phyloP scores from a whole-genome alignment of 768 basidiomycete species.

The Boletus fagicola region DNA sequence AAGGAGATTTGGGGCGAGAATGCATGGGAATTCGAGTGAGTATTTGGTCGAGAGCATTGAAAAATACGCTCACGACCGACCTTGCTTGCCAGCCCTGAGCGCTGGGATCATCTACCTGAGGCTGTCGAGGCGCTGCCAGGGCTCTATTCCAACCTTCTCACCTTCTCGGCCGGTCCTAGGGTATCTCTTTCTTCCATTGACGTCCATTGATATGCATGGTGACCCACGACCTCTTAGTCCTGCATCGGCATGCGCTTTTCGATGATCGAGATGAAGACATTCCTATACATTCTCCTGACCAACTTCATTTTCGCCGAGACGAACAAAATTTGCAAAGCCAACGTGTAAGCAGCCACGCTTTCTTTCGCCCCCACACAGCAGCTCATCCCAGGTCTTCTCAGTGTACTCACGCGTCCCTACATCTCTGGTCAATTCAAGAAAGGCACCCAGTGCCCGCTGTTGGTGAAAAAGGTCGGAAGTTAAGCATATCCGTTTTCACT shows the following conservation, averaged over 20 bases:
- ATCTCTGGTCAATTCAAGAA: conserved; percentile 49
- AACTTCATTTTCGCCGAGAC: conserved; percentile 60
- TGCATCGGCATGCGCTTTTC: conserved; percentile 84
- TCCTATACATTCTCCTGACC: conserved; percentile 67
- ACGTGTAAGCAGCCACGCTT: conserved; percentile 48
- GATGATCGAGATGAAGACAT: conserved; percentile 78
- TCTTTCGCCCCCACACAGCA: neutral
- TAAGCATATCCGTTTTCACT: conserved; percentile 1
- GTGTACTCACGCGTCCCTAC: conserved; percentile 67
- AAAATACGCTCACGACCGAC: conserved; percentile 2
- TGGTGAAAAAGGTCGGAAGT: conserved; percentile 39
- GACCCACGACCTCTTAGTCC: conserved; percentile 45
- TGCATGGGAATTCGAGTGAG: conserved; percentile 80
- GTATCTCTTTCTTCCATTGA: conserved; percentile 36
- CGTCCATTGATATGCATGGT: neutral
- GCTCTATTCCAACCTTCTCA: conserved; percentile 64
- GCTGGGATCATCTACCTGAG: conserved; percentile 78
- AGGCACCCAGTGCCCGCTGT: conserved; percentile 63
- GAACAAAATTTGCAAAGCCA: conserved; percentile 53
- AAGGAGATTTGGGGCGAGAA: conserved; percentile 76
- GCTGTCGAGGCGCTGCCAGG: conserved; percentile 66
- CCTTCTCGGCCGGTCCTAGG: conserved; percentile 80
- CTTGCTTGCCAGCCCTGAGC: conserved; percentile 56
- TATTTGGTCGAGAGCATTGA: neutral
- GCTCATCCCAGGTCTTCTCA: conserved; percentile 23